Evolutionary conservation across 177 flowering plant species (phyloP), one percentile per base, ranked within the genome.

Genomic region (Vitis hybrid): DNA sequence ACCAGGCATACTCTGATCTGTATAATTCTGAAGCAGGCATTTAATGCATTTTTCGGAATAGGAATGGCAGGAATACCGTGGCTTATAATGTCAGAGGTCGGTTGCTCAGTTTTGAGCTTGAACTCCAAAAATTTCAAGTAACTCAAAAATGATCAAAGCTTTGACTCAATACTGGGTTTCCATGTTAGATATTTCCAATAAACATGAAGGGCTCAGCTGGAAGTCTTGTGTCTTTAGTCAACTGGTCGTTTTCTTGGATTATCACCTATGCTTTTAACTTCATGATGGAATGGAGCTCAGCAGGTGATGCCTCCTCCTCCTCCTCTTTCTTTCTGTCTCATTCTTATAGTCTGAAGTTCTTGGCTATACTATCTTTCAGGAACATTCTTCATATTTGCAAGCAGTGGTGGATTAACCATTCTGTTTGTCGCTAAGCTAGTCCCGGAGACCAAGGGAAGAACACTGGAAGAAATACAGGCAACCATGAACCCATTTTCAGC

Each of bases 71-170:
- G 76, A 10, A 64, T 82, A 48, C 84, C 87, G 2, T 81, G 82
- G 84, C 68, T 82, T 45, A 74, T 84, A 51, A 76, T 84, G 84
- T 78, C 87, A 3, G 87, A 84, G 87, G 87, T 84, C 5, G 15
- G 14, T 26, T 26, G 29, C 29, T 26, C 6, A 55, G 29, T 26
- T 26, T 26, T 26, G 29, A 26, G 29, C 29, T 26, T 26, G 29
- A 26, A 26, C 29, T 2, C 29, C 0, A 26, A 26, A 26, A 26
- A 26, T 26, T 26, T 26, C 29, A 0, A 2, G 29, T 26, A 26
- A 26, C 29, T 26, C 29, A 26, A 26, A 26, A 2, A 26, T 2
- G 29, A 26, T 26, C 29, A 26, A 26, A 26, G 29, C 3, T 26
- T 26, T 26, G 29, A 26, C 29, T 26, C 29, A 26, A 26, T 26